Evolutionary conservation across 192 early-diverging fungal genomes (phyloP).

Genomic region (Umbelopsis isabellina): DNA sequence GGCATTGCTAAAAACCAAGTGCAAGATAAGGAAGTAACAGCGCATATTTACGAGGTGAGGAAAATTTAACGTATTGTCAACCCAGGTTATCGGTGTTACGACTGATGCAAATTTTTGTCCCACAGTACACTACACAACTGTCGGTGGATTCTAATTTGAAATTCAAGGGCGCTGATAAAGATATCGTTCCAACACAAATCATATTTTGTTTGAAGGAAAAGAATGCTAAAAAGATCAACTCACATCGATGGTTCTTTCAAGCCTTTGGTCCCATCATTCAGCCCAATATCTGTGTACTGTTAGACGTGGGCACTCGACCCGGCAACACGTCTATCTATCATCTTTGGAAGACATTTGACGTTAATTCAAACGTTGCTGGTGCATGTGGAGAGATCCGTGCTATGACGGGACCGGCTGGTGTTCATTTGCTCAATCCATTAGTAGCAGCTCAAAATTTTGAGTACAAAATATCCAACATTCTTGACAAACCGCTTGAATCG

Average conservation of each 20-base stretch:
- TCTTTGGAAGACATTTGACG: slow-evolving; percentile 68
- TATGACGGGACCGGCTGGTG: slow-evolving; percentile 53
- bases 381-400: slow-evolving; percentile 71
- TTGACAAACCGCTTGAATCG: slow-evolving; percentile 76
- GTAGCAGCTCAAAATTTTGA: slow-evolving; percentile 73
- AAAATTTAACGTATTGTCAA: background rate
- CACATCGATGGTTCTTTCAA: slow-evolving; percentile 72
- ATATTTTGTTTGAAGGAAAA: slow-evolving; percentile 80
- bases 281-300: slow-evolving; percentile 63
- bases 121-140: slow-evolving; percentile 62
- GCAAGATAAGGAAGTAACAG: slow-evolving; percentile 66
- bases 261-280: slow-evolving; percentile 61
- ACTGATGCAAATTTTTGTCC: slow-evolving; percentile 4
- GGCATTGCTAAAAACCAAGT: slow-evolving; percentile 70
- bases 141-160: slow-evolving; percentile 57
- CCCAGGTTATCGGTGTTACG: background rate
- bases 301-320: slow-evolving; percentile 70
- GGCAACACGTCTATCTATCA: slow-evolving; percentile 66
- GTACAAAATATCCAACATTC: slow-evolving; percentile 73
- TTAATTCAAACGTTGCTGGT: slow-evolving; percentile 61
- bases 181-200: slow-evolving; percentile 68
- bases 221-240: slow-evolving; percentile 68
- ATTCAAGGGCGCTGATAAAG: slow-evolving; percentile 46
- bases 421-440: slow-evolving; percentile 55
- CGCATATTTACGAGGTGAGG: slow-evolving; percentile 77